Conservation (phyloP, 495 filamentous ascomycete species). For the Pyrenopolyporus hunteri region DNA sequence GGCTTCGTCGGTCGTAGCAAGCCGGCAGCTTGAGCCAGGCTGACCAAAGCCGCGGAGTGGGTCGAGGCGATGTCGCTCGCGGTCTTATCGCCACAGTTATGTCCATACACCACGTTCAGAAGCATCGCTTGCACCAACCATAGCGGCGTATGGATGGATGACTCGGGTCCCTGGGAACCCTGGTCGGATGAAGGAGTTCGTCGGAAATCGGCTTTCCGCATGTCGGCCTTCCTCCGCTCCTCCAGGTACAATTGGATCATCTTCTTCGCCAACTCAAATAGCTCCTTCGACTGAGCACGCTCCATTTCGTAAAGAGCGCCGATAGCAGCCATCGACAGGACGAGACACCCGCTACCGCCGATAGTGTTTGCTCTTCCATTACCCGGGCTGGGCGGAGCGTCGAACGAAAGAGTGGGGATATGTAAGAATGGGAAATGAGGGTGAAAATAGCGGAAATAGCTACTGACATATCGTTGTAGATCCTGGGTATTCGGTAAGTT, state of each 20-base stretch:
- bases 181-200: conserved; percentile 58
- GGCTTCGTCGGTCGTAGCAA: conserved; percentile 63
- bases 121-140: conserved; percentile 99
- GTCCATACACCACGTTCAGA: conserved; percentile 93
- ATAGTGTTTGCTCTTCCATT: conserved; percentile 68
- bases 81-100: conserved; percentile 91
- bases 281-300: conserved; percentile 74
- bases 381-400: conserved; percentile 70
- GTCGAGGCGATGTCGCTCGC: conserved; percentile 90
- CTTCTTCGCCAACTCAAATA: conserved; percentile 93
- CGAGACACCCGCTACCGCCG: conserved; percentile 86
- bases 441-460: conserved; percentile 94
- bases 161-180: conserved; percentile 62
- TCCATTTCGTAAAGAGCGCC: conserved; percentile 95
- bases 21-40: conserved; percentile 85
- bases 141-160: conserved; percentile 79
- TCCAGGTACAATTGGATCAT: conserved; percentile 95
- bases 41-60: conserved; percentile 89
- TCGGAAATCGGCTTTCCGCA: conserved; percentile 77
- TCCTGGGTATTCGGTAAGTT: conserved; percentile 85
- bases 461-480: conserved; percentile 87
- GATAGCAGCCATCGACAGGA: conserved; percentile 95
- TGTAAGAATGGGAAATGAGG: conserved; percentile 95
- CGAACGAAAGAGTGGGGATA: conserved; percentile 90
- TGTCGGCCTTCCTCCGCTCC: conserved; percentile 87